These are phyloP conservation scores for Diplodia scrobiculata DNA, from an alignment of 2,329 filamentous ascomycete genomes.

Conservation along the genomic window DNA sequence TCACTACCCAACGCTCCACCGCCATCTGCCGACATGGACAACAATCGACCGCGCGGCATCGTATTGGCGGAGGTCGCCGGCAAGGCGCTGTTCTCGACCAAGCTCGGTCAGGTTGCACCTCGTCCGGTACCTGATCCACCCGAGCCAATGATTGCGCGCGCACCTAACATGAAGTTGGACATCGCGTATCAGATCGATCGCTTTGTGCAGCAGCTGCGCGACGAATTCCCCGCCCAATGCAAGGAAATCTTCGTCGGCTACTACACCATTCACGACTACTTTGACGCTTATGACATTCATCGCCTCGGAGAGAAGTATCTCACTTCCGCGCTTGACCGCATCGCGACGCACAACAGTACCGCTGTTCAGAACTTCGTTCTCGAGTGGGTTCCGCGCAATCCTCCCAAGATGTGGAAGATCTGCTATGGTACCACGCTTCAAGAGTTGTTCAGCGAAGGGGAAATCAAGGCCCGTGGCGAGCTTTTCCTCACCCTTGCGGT, in stretches of 20 bases:
- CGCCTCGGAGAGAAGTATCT: conserved; percentile 39
- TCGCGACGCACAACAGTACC: conserved; percentile 36
- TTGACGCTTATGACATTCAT: conserved; percentile 41
- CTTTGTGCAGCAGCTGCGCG: conserved; percentile 34
- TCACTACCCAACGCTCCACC: neutral
- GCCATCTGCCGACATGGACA: neutral
- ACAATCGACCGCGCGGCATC: neutral
- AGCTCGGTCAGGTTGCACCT: conserved; percentile 1
- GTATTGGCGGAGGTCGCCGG: neutral
- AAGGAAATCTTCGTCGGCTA: conserved; percentile 34
- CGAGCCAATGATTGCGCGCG: conserved; percentile 35
- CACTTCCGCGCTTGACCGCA: conserved; percentile 37
- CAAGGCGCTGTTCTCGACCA: conserved; percentile 26
- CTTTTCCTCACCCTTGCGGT: conserved; percentile 15
- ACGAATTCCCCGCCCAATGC: conserved; percentile 36
- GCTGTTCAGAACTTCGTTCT: conserved; percentile 34
- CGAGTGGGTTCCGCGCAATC: conserved; percentile 35
- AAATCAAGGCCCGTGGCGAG: conserved; percentile 1
- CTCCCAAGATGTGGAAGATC: neutral
- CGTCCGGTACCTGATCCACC: conserved; percentile 30
- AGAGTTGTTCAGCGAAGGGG: conserved; percentile 4
- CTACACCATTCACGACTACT: conserved; percentile 40
- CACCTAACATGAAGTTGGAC: conserved; percentile 33
- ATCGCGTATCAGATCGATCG: conserved; percentile 31
- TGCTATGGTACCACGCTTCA: neutral